phyloP scores from a whole-genome alignment of 1,284 basidiomycete genomes.

The Trichosporon inkin region DNA sequence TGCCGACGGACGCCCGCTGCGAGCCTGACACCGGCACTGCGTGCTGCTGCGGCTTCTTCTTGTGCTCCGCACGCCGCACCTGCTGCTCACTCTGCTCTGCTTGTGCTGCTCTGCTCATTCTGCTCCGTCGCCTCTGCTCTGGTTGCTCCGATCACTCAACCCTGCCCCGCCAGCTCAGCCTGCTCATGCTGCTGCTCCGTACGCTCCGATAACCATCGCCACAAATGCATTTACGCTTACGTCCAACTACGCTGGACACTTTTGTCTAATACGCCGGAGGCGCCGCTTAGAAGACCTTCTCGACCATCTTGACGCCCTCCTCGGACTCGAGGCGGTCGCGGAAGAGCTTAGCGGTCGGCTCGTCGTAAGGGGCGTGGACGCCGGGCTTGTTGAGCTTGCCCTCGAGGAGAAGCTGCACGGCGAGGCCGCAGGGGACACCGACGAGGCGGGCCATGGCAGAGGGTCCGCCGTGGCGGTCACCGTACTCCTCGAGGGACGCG shows the following conservation, averaged over 20 bases:
- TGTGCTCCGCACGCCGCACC: too few relatives aligned
- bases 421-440: conserved; percentile 91
- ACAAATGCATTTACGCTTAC: neutral
- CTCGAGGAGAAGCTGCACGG: conserved; percentile 70
- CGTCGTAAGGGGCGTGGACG: conserved; percentile 82
- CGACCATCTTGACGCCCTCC: conserved; percentile 77
- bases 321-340: conserved; percentile 65
- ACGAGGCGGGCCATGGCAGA: conserved; percentile 93
- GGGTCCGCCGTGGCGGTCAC: conserved; percentile 68
- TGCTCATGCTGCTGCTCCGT: too few relatives aligned
- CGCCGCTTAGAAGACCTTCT: conserved; percentile 54
- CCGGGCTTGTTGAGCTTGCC: conserved; percentile 71
- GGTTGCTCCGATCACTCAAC: too few relatives aligned
- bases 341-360: conserved; percentile 74
- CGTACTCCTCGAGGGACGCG: conserved; percentile 88
- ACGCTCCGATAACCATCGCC: too few relatives aligned
- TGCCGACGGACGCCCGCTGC: too few relatives aligned
- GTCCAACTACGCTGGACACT: neutral
- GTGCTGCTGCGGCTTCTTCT: too few relatives aligned
- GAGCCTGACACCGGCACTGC: too few relatives aligned
- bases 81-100: too few relatives aligned
- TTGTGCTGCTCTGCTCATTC: too few relatives aligned
- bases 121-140: too few relatives aligned
- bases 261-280: neutral
- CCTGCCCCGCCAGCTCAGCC: too few relatives aligned